These are phyloP conservation scores for Trifolium fragiferum DNA, from an alignment of 306 rosid species.

Conservation along the genomic window DNA sequence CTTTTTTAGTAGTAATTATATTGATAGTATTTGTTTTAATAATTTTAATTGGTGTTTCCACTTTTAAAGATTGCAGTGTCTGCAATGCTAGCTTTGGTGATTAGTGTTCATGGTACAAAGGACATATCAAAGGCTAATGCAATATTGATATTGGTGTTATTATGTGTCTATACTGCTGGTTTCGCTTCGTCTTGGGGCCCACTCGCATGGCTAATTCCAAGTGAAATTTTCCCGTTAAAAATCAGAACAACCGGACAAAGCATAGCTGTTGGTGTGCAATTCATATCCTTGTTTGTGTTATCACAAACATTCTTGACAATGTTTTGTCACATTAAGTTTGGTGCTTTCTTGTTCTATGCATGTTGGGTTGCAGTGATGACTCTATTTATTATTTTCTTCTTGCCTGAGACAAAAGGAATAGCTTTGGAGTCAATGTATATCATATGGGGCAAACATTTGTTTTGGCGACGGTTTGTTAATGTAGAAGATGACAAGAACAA, in stretches of 20 bases:
- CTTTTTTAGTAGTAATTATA: neutral
- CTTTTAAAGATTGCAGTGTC: constrained; percentile 55
- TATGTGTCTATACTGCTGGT: constrained; percentile 59
- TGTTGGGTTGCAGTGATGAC: constrained; percentile 65
- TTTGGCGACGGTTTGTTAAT: constrained; percentile 56
- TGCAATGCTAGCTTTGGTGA: constrained; percentile 43
- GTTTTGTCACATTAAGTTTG: constrained; percentile 73
- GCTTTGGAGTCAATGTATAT: constrained; percentile 51
- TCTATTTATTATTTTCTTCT: constrained; percentile 49
- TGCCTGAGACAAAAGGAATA: constrained; percentile 79
- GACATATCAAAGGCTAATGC: constrained; percentile 52
- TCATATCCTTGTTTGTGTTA: constrained; percentile 52
- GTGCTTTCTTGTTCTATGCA: constrained; percentile 65
- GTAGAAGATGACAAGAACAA: neutral
- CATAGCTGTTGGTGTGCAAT: constrained; percentile 52
- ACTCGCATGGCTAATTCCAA: constrained; percentile 63
- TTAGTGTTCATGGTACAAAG: constrained; percentile 51
- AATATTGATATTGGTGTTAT: constrained; percentile 50
- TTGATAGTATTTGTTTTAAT: neutral
- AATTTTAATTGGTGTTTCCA: neutral
- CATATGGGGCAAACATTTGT: constrained; percentile 69
- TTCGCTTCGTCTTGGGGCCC: constrained; percentile 79
- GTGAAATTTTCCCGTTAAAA: constrained; percentile 64
- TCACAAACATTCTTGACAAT: constrained; percentile 70
- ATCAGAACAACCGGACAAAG: constrained; percentile 56